Evolutionary conservation across 208 protist genomes (phyloP).

Genomic region (Trichomonas tenax): DNA sequence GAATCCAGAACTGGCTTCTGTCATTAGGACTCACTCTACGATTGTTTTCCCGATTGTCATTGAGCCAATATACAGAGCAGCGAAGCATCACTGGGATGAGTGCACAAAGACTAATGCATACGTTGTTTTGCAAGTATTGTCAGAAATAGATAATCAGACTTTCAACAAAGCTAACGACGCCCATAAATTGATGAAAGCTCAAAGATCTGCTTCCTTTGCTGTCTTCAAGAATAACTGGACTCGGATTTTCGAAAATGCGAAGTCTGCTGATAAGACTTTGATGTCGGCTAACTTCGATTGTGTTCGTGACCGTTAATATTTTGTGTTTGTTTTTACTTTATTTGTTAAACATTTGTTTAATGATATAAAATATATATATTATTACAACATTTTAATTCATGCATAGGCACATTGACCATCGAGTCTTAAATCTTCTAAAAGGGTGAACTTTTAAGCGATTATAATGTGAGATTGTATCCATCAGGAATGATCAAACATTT

Average conservation of each 20-base stretch:
- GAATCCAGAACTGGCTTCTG: not conserved
- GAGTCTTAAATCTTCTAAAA: no score
- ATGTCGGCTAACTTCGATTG: not conserved
- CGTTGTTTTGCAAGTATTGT: not conserved
- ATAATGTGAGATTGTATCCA: no score
- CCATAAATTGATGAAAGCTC: not conserved
- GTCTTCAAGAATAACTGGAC: not conserved
- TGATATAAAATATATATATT: not conserved
- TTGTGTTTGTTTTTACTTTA: not conserved
- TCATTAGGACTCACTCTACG: not conserved
- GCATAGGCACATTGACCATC: no score
- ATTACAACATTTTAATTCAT: no score
- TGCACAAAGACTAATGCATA: not conserved
- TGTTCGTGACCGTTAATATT: not conserved
- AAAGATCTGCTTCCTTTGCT: not conserved
- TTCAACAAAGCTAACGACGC: not conserved
- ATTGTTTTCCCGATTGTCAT: not conserved
- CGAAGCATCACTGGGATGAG: slow-evolving; percentile 11
- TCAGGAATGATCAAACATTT: no score
- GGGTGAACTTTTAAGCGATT: no score
- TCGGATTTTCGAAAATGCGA: not conserved
- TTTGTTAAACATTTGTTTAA: not conserved
- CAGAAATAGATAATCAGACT: not conserved
- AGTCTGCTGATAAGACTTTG: not conserved
- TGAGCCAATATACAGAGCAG: not conserved